phyloP scores from a whole-genome alignment of 2,329 filamentous ascomycete species.

The Akanthomyces lecanii region DNA sequence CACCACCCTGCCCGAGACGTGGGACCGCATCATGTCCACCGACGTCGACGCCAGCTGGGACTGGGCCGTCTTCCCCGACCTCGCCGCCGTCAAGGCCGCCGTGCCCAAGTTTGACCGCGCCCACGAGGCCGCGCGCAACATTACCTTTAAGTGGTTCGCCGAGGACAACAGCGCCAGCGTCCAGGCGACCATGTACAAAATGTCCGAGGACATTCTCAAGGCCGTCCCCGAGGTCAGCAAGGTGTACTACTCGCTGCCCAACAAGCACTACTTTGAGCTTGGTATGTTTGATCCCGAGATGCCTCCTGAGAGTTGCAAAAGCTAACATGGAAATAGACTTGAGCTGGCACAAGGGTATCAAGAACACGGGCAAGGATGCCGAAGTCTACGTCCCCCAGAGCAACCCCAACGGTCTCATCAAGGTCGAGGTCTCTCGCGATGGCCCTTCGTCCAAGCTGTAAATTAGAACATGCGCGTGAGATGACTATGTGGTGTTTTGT shows the following conservation, averaged over 20 bases:
- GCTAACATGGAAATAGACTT: slow-evolving; percentile 56
- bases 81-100: slow-evolving; percentile 63
- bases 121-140: slow-evolving; percentile 70
- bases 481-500: not conserved
- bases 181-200: slow-evolving; percentile 98
- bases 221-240: slow-evolving; percentile 65
- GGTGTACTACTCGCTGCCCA: slow-evolving; percentile 82
- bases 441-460: slow-evolving; percentile 13
- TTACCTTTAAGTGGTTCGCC: slow-evolving; percentile 90
- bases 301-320: not conserved
- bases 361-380: slow-evolving; percentile 93
- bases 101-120: slow-evolving; percentile 70
- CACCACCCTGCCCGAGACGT: slow-evolving; percentile 84
- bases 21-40: slow-evolving; percentile 93
- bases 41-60: slow-evolving; percentile 84
- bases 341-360: slow-evolving; percentile 91
- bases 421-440: slow-evolving; percentile 73
- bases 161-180: slow-evolving; percentile 88
- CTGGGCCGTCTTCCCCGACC: slow-evolving; percentile 67
- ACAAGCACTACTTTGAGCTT: slow-evolving; percentile 99
- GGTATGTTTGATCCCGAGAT: slow-evolving; percentile 48
- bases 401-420: slow-evolving; percentile 90
- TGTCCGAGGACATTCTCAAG: slow-evolving; percentile 81
- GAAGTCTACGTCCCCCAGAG: slow-evolving; percentile 94
- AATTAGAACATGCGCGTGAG: not conserved